These are phyloP conservation scores for Podaxis sp. DNA, from an alignment of 768 basidiomycete genomes.

Conservation along the genomic window DNA sequence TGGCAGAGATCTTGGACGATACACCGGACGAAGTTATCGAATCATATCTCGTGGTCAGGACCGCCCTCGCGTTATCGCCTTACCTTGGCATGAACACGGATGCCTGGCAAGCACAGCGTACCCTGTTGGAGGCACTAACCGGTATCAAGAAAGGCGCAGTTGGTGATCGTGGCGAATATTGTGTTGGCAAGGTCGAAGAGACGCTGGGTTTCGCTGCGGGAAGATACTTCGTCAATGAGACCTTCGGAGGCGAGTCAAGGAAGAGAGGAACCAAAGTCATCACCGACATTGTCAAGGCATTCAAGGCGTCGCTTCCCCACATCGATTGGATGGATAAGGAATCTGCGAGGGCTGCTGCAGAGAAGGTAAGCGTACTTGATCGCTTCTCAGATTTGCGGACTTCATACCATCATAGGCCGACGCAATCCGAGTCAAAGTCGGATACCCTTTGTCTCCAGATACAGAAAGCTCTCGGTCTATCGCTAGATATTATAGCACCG, in stretches of 20 bases:
- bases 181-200: constrained; percentile 67
- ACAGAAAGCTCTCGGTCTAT: constrained; percentile 70
- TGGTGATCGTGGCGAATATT: constrained; percentile 82
- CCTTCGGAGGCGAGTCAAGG: constrained; percentile 77
- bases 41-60: constrained; percentile 82
- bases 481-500: constrained; percentile 66
- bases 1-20: constrained; percentile 65
- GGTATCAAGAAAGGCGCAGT: constrained; percentile 88
- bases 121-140: constrained; percentile 66
- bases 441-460: constrained; percentile 87
- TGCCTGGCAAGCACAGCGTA: constrained; percentile 73
- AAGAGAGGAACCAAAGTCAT: constrained; percentile 84
- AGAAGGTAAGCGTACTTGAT: constrained; percentile 54
- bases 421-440: constrained; percentile 86
- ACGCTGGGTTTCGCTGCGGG: constrained; percentile 89
- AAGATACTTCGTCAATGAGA: constrained; percentile 83
- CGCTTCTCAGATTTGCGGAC: constrained; percentile 5
- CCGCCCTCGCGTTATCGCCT: constrained; percentile 64
- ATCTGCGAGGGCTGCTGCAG: constrained; percentile 77
- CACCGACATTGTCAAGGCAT: constrained; percentile 68
- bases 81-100: constrained; percentile 74
- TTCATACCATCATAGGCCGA: constrained; percentile 51
- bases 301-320: constrained; percentile 69
- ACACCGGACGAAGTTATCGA: constrained; percentile 74
- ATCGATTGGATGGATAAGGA: constrained; percentile 92